Percentiles rank a stretch among this genome's conserved stretches.
Evolutionary conservation across 176 grass and related monocot species (phyloP).

Genomic region (Stipa capillata): DNA sequence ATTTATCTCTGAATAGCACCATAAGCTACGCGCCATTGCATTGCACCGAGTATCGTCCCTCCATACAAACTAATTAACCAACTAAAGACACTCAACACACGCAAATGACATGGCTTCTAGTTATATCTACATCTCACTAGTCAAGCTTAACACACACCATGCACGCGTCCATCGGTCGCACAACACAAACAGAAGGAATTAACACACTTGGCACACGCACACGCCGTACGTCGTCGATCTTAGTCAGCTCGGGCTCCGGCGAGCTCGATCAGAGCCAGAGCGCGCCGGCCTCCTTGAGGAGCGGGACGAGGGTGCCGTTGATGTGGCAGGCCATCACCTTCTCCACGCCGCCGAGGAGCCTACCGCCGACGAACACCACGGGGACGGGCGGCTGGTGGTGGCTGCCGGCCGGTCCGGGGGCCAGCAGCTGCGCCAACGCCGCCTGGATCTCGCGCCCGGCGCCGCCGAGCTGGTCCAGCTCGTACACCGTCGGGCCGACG

Average conservation of each 20-base stretch:
- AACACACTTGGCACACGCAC: not conserved
- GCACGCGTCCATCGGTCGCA: not conserved
- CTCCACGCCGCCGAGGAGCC: slow-evolving; percentile 87
- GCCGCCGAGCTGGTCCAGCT: slow-evolving; percentile 57
- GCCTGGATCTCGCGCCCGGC: slow-evolving; percentile 65
- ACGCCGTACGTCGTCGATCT: not conserved
- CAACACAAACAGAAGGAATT: no score
- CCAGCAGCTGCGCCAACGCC: slow-evolving; percentile 49
- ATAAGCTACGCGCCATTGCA: not conserved
- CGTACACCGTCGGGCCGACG: slow-evolving; percentile 84
- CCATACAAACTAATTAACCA: no score
- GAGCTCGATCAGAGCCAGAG: slow-evolving; percentile 94
- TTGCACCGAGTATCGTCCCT: not conserved
- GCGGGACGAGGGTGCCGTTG: slow-evolving; percentile 92
- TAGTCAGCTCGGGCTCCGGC: not conserved
- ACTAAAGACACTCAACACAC: not conserved
- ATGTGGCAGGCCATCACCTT: slow-evolving; percentile 97
- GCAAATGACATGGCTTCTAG: not conserved
- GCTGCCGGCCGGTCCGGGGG: slow-evolving; percentile 1
- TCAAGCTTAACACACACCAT: not conserved
- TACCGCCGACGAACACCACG: slow-evolving; percentile 78
- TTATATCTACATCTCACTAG: slow-evolving; percentile 23
- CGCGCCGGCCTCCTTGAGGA: slow-evolving; percentile 96
- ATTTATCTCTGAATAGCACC: not conserved
- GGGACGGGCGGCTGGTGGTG: slow-evolving; percentile 36